These are phyloP conservation scores for Chimonanthus salicifolius DNA, from an alignment of 164 flowering plant species.

Conservation along the genomic window DNA sequence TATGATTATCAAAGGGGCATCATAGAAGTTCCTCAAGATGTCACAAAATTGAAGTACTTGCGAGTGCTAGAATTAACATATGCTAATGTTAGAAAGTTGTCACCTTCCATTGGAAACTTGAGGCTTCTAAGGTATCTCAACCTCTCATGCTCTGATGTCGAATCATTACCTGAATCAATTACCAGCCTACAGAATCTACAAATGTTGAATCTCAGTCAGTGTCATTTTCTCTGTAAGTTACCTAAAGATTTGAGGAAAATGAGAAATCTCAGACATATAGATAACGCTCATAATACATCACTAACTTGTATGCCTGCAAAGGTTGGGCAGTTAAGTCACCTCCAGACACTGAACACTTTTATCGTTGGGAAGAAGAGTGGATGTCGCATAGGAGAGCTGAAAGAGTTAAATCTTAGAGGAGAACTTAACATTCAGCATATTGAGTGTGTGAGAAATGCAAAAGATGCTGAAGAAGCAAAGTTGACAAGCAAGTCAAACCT, in stretches of 20 bases:
- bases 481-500: not conserved
- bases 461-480: constrained; percentile 1
- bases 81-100: not conserved
- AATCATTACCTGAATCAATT: constrained; percentile 11
- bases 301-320: not conserved
- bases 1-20: not conserved
- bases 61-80: constrained; percentile 6
- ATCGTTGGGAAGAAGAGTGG: not conserved
- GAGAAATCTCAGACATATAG: constrained; percentile 3
- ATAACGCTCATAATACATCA: not conserved
- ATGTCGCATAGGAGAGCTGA: constrained; percentile 1
- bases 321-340: constrained; percentile 1
- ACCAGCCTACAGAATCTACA: constrained; percentile 2
- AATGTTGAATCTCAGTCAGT: not conserved
- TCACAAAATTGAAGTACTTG: not conserved
- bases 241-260: not conserved
- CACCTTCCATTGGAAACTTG: constrained; percentile 6
- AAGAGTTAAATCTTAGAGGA: constrained; percentile 4
- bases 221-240: constrained; percentile 7
- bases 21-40: not conserved
- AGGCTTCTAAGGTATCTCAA: constrained; percentile 11
- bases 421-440: not conserved
- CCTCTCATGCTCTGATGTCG: constrained; percentile 3
- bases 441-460: not conserved
- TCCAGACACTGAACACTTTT: not conserved